Evolutionary conservation across 768 basidiomycete species (phyloP).

Genomic region (Rhizopogon sp.): DNA sequence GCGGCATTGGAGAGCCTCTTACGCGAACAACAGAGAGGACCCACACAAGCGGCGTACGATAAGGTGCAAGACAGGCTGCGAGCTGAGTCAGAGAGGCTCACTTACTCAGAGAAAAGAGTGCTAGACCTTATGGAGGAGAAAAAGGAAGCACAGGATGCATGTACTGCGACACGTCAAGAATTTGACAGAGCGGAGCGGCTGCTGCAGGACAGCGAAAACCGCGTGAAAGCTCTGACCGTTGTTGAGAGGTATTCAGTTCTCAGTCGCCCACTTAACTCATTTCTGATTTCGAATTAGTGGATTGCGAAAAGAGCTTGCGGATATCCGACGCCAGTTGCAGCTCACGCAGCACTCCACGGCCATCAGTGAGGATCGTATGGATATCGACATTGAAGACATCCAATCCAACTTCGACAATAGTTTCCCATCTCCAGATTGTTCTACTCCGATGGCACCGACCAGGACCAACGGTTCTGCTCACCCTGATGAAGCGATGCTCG

Average conservation of each 20-base stretch:
- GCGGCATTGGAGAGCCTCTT: constrained; percentile 48
- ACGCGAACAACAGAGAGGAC: constrained; percentile 32
- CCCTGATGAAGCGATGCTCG: constrained; percentile 19
- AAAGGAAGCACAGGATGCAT: constrained; percentile 41
- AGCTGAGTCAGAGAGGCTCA: constrained; percentile 35
- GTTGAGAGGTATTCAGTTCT: constrained; percentile 21
- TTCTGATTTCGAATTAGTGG: constrained; percentile 8
- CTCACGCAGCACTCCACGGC: not conserved
- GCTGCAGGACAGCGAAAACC: constrained; percentile 16
- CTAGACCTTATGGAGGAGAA: constrained; percentile 49
- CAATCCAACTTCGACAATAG: constrained; percentile 1
- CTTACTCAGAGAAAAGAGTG: constrained; percentile 38
- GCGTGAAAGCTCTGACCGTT: constrained; percentile 19
- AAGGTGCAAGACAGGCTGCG: constrained; percentile 37
- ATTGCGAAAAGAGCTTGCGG: constrained; percentile 17
- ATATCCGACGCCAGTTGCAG: not conserved
- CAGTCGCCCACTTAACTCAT: not conserved
- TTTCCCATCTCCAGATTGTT: not conserved
- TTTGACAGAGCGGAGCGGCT: constrained; percentile 19
- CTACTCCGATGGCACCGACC: not conserved
- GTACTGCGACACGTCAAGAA: constrained; percentile 33
- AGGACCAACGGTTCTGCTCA: not conserved
- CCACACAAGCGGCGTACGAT: constrained; percentile 30
- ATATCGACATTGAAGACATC: not conserved
- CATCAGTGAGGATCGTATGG: not conserved